Evolutionary conservation across 176 grass and related monocot genomes (phyloP), one percentile per base, ranked within the genome.

Genomic region (Coix lacrymajobi): DNA sequence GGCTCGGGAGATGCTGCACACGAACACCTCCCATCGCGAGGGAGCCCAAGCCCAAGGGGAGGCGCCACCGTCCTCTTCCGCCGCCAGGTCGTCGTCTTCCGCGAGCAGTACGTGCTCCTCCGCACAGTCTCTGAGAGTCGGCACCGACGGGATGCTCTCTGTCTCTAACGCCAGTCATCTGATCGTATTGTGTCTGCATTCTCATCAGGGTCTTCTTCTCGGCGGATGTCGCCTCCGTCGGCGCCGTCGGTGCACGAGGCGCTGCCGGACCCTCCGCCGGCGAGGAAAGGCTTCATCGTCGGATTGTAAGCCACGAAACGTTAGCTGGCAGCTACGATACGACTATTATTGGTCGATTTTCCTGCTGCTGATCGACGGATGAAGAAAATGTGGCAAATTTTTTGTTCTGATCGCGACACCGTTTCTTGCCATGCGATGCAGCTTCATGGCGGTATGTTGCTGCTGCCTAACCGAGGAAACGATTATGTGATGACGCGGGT

Each of bases 381-480:
- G 52, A 3, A n/a, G 0, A 56, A 56, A 56, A 56, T 3, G 52
- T 56, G 22, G 54, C n/a, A 25, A 10, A 7, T 54, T 54, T 8
- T 19, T 2, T 34, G n/a, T 78, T 45, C 72, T 67, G n/a, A 73
- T 66, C 22, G 7, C 30, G 24, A 19, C 26, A 14, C 25, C 33
- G 34, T 28, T 54, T 69, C 32, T 78, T 83, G 20, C 20, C 63
- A 2, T 43, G n/a, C 71, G 64, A 82, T 79, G 79, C 84, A 79
- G 88, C 64, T 78, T 78, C 57, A 48, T 77, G n/a, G 66, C 79
- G 73, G 38, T 90, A 15, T 86, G 79, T 15, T 86, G 84, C 28
- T 90, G 88, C 73, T 90, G 84, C 79, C 75, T 90, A 43, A 48
- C 58, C 11, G 84, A 90, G 1, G 88, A 90, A 43, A 46, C 22